Evolutionary conservation across 177 flowering plant genomes (phyloP).

Genomic region (Telopea speciosissima): DNA sequence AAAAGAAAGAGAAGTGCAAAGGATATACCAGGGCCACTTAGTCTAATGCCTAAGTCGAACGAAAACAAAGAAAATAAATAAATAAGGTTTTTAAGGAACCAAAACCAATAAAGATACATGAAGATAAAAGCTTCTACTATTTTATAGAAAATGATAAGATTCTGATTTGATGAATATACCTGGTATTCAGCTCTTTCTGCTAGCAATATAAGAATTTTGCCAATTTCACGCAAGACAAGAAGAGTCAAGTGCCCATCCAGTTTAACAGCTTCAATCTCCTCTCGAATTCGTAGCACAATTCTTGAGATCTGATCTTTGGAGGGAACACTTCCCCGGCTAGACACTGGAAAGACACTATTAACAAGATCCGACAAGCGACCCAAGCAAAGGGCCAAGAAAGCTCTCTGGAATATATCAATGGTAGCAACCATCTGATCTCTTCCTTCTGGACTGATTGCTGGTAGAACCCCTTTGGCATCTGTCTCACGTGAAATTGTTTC

Average conservation of each 20-base stretch:
- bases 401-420: constrained; percentile 73
- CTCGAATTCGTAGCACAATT: constrained; percentile 69
- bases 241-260: constrained; percentile 80
- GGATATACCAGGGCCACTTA: too few species aligned
- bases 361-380: constrained; percentile 82
- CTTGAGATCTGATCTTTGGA: constrained; percentile 86
- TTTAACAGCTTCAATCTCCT: constrained; percentile 93
- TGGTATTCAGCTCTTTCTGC: constrained; percentile 91
- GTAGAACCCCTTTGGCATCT: constrained; percentile 87
- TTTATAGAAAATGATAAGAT: too few species aligned
- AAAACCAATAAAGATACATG: too few species aligned
- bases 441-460: constrained; percentile 69
- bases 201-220: constrained; percentile 67
- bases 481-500: constrained; percentile 90
- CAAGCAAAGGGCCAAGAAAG: constrained; percentile 71
- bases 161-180: constrained; percentile 34
- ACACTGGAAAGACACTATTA: constrained; percentile 65
- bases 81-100: too few species aligned
- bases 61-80: too few species aligned
- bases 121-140: too few species aligned
- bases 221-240: constrained; percentile 75
- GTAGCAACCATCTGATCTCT: constrained; percentile 75
- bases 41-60: too few species aligned
- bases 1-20: too few species aligned
- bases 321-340: constrained; percentile 79